A percentile compares a stretch with the other conserved stretches of the same genome.
Evolutionary conservation across 2,329 filamentous ascomycete genomes (phyloP).

Genomic region (Epichloe sylvatica): DNA sequence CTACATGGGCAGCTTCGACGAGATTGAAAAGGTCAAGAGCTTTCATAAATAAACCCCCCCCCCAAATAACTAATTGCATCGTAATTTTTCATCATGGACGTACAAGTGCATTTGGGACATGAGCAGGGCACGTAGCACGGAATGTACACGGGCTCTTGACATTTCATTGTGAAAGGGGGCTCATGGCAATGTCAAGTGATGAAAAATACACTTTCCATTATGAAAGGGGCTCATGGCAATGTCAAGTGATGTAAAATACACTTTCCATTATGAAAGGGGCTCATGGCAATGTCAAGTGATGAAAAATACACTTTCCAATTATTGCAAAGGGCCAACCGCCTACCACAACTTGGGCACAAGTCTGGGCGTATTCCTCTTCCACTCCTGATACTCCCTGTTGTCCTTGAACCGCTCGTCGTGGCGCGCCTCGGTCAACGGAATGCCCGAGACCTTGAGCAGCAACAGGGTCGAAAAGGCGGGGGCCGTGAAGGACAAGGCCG

Average conservation of each 20-base stretch:
- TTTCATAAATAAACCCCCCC: slow-evolving; percentile 39
- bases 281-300: too few species aligned
- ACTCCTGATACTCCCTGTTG: slow-evolving; percentile 50
- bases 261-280: background rate
- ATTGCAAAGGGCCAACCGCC: background rate
- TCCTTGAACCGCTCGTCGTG: slow-evolving; percentile 52
- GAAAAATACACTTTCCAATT: too few species aligned
- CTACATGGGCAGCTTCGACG: slow-evolving; percentile 87
- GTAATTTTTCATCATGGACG: background rate
- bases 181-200: too few species aligned
- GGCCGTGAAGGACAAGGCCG: slow-evolving; percentile 38
- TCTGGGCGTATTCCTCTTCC: slow-evolving; percentile 53
- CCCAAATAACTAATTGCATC: background rate
- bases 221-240: too few species aligned
- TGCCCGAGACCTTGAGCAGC: slow-evolving; percentile 47
- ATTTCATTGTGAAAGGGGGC: background rate
- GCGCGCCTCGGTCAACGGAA: slow-evolving; percentile 54
- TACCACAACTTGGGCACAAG: slow-evolving; percentile 46
- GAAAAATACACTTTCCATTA: too few species aligned
- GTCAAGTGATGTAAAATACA: too few species aligned
- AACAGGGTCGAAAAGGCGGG: slow-evolving; percentile 52
- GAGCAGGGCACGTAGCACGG: background rate
- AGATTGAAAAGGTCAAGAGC: slow-evolving; percentile 88
- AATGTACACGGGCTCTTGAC: background rate
- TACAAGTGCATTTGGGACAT: background rate